Percentiles rank a stretch among this genome's conserved stretches.
Evolutionary conservation across 2,329 filamentous ascomycete genomes (phyloP).

Genomic region (Ascochyta clinopodiicola): DNA sequence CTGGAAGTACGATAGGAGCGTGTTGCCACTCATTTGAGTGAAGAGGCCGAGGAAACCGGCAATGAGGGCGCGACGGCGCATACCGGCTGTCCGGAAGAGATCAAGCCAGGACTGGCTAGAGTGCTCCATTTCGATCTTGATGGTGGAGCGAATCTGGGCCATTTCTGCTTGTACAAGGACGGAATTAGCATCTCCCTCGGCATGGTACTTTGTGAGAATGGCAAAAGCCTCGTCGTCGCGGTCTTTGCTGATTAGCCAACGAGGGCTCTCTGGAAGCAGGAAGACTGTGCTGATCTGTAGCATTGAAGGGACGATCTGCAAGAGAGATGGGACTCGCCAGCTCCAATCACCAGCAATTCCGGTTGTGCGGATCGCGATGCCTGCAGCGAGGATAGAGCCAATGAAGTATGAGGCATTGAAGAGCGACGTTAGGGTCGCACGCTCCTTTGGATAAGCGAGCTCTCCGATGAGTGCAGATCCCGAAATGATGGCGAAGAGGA

Average conservation of each 20-base stretch:
- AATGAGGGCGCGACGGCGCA: constrained; percentile 46
- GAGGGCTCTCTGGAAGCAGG: constrained; percentile 51
- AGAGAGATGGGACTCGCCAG: constrained; percentile 59
- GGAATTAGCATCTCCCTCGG: constrained; percentile 49
- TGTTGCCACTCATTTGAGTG: constrained; percentile 52
- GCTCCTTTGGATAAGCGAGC: constrained; percentile 66
- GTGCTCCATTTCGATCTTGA: constrained; percentile 62
- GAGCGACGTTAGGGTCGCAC: constrained; percentile 64
- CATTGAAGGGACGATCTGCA: constrained; percentile 59
- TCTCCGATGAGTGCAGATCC: constrained; percentile 66
- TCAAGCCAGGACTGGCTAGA: constrained; percentile 62
- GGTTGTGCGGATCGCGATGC: constrained; percentile 59
- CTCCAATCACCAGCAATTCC: constrained; percentile 52
- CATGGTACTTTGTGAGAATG: constrained; percentile 52
- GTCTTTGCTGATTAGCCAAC: constrained; percentile 61
- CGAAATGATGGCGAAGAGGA: constrained; percentile 65
- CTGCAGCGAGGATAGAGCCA: constrained; percentile 57
- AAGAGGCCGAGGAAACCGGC: constrained; percentile 43
- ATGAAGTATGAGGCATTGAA: constrained; percentile 68
- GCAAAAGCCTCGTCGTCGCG: constrained; percentile 53
- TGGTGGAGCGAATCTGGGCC: constrained; percentile 64
- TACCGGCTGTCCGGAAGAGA: constrained; percentile 57
- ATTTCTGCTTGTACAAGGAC: constrained; percentile 62
- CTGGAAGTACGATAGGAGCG: constrained; percentile 47
- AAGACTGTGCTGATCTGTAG: constrained; percentile 50